Percentiles rank a stretch among this genome's conserved stretches.
phyloP scores from a whole-genome alignment of 768 basidiomycete species.

The Trichaptum fuscoviolaceum region DNA sequence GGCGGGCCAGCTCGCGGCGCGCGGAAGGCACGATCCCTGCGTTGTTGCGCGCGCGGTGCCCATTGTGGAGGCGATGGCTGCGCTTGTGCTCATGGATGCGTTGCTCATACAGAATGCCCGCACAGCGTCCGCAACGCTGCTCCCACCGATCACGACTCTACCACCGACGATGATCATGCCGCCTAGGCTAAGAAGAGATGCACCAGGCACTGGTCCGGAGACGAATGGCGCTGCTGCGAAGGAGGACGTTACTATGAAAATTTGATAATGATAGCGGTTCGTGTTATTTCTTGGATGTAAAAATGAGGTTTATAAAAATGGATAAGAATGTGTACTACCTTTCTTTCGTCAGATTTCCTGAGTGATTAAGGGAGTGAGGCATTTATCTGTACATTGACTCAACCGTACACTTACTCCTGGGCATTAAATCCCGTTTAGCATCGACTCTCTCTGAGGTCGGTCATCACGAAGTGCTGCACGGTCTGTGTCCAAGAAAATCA shows the following conservation, averaged over 20 bases:
- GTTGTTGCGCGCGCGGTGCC: conserved; percentile 96
- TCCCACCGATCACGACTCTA: conserved; percentile 85
- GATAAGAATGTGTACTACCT: background rate
- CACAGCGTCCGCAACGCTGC: conserved; percentile 60
- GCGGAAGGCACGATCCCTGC: conserved; percentile 95
- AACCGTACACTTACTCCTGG: no score
- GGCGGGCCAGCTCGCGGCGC: conserved; percentile 78
- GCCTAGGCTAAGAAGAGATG: background rate
- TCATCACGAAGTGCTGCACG: no score
- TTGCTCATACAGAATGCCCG: conserved; percentile 87
- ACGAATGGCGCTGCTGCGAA: background rate
- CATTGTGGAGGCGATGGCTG: conserved; percentile 98
- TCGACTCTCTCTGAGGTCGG: no score
- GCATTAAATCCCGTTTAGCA: no score
- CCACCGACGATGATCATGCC: conserved; percentile 90
- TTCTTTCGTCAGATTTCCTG: background rate
- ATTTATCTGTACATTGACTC: background rate
- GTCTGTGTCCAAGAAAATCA: no score
- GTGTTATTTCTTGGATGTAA: background rate
- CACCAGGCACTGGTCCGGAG: background rate
- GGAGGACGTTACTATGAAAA: background rate
- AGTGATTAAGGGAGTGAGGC: background rate
- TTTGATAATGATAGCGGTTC: background rate
- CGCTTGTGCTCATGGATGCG: conserved; percentile 91
- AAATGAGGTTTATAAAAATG: background rate